Base-by-base conservation (phyloP, 805 yeast genomes). In the Teunomyces tritomae region DNA sequence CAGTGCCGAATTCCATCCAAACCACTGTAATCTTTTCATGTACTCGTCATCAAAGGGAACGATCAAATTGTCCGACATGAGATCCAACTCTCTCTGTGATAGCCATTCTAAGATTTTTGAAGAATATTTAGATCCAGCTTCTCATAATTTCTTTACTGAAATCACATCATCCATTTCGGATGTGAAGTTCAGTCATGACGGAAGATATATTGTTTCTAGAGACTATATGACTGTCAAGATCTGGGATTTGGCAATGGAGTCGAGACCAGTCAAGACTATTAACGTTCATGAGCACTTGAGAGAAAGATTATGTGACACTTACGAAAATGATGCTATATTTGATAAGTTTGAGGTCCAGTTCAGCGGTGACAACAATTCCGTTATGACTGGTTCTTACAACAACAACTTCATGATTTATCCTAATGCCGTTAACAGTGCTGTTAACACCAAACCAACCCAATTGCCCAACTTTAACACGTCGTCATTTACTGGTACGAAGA, bases 161-260 rank as follows among this genome's bases (percentile, higher is more conserved):
- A 94, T 94, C 67, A 94, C 98, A 1, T 84, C 95, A 32, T 84
- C 94, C 39, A 94, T 94, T 50, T 84, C 95, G 28, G 99, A 94
- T 72, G 95, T 91, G 48, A 87, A 90, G 66, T 94, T 94, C 66
- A 82, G 94, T 57, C 80, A 84, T 48, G 89, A 92, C 67, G 99
- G 99, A 39, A 80, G 94, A 58, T 90, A 94, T 68, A 88, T 94
- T 64, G 96, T 92, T n/a, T 83, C 95, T 36, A 83, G 99, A 64
- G 99, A 94, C 75, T 94, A 94, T 68, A 82, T 94, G 87, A 89
- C 97, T 8, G 96, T 92, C 29, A 94, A 94, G 70, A 86, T 94
- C 57, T 94, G 99, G 99, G 99, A 94, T 74, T 79, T 94, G 52
- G 89, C 89, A 55, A 94, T 94, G 99, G 97, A 94, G 70, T 85